phyloP scores from a whole-genome alignment of 176 grass and related monocot species.

The Ensete glaucum region DNA sequence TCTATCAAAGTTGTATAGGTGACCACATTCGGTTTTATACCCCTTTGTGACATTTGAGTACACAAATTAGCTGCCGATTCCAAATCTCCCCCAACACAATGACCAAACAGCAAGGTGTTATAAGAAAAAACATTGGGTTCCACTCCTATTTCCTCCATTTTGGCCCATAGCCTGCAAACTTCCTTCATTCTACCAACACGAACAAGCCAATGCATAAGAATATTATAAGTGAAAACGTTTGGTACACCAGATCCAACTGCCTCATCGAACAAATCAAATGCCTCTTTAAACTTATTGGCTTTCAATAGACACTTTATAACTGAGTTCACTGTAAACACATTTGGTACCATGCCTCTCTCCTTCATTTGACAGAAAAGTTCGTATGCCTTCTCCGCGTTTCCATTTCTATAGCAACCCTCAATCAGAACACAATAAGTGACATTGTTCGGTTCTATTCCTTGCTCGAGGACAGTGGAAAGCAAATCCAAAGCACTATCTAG shows the following conservation, averaged over 20 bases:
- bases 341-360: conserved; percentile 30
- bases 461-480: conserved; percentile 26
- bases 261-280: conserved; percentile 39
- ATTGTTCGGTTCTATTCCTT: conserved; percentile 39
- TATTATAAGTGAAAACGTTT: conserved; percentile 44
- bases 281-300: conserved; percentile 46
- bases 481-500: conserved; percentile 49
- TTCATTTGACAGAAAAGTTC: conserved; percentile 63
- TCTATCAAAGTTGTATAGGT: conserved; percentile 68
- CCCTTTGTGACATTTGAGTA: conserved; percentile 46
- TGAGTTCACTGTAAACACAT: conserved; percentile 35
- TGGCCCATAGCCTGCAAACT: conserved; percentile 40
- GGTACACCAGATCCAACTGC: conserved; percentile 31
- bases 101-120: conserved; percentile 52
- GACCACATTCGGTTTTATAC: conserved; percentile 52
- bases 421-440: conserved; percentile 51
- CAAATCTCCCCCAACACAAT: conserved; percentile 49
- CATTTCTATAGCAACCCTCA: conserved; percentile 44
- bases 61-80: conserved; percentile 55
- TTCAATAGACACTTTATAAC: conserved; percentile 52
- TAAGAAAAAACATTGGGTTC: conserved; percentile 46
- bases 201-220: conserved; percentile 59
- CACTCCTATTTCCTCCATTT: conserved; percentile 53
- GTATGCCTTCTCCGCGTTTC: conserved; percentile 42
- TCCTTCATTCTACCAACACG: conserved; percentile 38